Evolutionary conservation across 75 land plant species (phyloP).

Genomic region (Picea glauca): DNA sequence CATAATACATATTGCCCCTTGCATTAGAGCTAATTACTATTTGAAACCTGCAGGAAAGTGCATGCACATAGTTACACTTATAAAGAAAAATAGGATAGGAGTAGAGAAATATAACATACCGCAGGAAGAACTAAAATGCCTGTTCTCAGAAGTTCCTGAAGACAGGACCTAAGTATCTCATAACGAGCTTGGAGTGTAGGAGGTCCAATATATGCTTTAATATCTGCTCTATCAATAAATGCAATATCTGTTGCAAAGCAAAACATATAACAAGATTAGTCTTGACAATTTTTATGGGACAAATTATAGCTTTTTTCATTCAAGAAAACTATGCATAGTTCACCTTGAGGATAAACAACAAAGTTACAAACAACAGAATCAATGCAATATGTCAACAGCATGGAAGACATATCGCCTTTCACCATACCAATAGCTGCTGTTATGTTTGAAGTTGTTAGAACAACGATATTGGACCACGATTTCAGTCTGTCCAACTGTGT

Average conservation of each 20-base stretch:
- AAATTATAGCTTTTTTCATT: not conserved
- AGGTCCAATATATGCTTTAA: slow-evolving; percentile 91
- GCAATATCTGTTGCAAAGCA: slow-evolving; percentile 72
- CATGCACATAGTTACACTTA: too few species aligned
- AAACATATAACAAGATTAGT: not conserved
- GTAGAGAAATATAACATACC: slow-evolving; percentile 15
- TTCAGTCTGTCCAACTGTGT: slow-evolving; percentile 91
- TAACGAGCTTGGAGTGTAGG: slow-evolving; percentile 86
- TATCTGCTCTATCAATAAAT: slow-evolving; percentile 95
- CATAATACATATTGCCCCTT: too few species aligned
- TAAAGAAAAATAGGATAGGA: too few species aligned
- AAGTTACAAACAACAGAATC: not conserved
- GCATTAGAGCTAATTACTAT: too few species aligned
- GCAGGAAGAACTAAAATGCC: slow-evolving; percentile 39
- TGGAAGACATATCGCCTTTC: not conserved
- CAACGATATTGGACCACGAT: slow-evolving; percentile 82
- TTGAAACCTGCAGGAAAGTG: too few species aligned
- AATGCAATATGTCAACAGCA: not conserved
- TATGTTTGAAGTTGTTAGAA: slow-evolving; percentile 89
- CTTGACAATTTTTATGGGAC: not conserved
- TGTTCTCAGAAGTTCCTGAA: slow-evolving; percentile 64
- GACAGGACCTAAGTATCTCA: slow-evolving; percentile 80
- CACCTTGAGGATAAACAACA: not conserved
- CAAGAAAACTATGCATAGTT: not conserved
- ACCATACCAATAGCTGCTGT: slow-evolving; percentile 86